A percentile compares a stretch with the other conserved stretches of the same genome.
These are phyloP conservation scores for Rutstroemia sp. DNA, from an alignment of 2,329 filamentous ascomycete species.

Conservation along the genomic window DNA sequence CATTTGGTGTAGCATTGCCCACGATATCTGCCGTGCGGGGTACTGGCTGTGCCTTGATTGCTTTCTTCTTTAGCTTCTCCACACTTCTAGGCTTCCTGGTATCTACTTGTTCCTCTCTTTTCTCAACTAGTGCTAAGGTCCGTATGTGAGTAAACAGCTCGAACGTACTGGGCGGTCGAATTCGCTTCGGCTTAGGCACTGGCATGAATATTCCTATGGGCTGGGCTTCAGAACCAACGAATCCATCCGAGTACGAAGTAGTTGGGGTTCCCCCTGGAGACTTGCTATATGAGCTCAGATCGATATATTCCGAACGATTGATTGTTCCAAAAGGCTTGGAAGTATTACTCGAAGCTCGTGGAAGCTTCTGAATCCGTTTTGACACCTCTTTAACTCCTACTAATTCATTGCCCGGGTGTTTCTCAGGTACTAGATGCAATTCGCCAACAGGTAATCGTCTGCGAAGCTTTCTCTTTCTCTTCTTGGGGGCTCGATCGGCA, in stretches of 20 bases:
- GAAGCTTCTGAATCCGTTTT: neutral
- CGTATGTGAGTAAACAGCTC: conserved; percentile 3
- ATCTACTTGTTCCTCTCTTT: neutral
- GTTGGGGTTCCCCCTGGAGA: neutral
- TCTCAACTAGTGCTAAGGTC: conserved; percentile 12
- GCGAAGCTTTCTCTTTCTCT: neutral
- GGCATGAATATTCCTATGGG: conserved; percentile 21
- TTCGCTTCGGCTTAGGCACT: neutral
- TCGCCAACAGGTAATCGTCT: conserved; percentile 16
- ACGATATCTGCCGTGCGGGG: no score
- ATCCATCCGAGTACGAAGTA: conserved; percentile 21
- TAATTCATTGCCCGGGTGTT: neutral
- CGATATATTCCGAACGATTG: conserved; percentile 14
- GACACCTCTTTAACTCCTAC: neutral
- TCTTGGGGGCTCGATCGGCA: neutral
- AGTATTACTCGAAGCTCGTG: neutral
- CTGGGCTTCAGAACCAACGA: conserved; percentile 21
- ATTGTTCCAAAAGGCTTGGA: conserved; percentile 7
- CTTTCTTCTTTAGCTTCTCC: neutral
- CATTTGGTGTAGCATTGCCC: neutral
- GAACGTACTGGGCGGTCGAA: neutral
- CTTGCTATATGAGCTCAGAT: conserved; percentile 7
- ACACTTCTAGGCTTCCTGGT: neutral
- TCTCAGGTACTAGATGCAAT: conserved; percentile 14
- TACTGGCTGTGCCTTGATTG: neutral